Evolutionary conservation across 495 filamentous ascomycete genomes (phyloP).

Genomic region (Amniculicola lignicola): DNA sequence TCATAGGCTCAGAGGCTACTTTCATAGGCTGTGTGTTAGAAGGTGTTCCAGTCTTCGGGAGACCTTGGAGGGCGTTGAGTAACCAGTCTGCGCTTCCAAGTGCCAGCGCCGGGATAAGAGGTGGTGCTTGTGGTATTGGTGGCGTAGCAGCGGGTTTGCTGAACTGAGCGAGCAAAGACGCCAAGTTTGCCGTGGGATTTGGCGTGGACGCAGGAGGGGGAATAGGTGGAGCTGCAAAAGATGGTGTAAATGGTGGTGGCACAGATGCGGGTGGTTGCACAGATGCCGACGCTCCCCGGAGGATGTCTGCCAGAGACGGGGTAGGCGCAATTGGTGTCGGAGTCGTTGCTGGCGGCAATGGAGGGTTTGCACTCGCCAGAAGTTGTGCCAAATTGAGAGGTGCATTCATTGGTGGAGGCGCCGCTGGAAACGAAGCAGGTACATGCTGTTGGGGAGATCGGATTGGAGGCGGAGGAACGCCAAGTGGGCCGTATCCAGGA

Average conservation of each 20-base stretch:
- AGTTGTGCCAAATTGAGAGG: slow-evolving; percentile 25
- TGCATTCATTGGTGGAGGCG: slow-evolving; percentile 28
- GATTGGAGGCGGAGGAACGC: slow-evolving; percentile 3
- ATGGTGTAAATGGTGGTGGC: slow-evolving; percentile 4
- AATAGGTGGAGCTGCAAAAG: slow-evolving; percentile 8
- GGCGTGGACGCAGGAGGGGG: slow-evolving; percentile 5
- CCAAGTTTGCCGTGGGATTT: slow-evolving; percentile 17
- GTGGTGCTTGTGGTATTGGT: slow-evolving; percentile 1
- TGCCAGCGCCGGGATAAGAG: not conserved
- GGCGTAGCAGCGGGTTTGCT: slow-evolving; percentile 12
- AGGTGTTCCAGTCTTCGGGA: not conserved
- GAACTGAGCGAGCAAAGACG: slow-evolving; percentile 17
- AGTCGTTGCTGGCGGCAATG: slow-evolving; percentile 21
- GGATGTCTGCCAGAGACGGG: slow-evolving; percentile 37
- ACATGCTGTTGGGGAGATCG: slow-evolving; percentile 27
- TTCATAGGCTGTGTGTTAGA: not conserved
- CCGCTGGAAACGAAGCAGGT: slow-evolving; percentile 35
- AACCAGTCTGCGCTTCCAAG: slow-evolving; percentile 23
- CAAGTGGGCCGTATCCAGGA: not conserved
- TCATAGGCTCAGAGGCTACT: slow-evolving; percentile 14
- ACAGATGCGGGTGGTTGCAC: slow-evolving; percentile 12
- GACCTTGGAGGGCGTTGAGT: slow-evolving; percentile 20
- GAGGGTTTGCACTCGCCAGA: slow-evolving; percentile 9
- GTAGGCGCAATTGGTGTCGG: slow-evolving; percentile 43
- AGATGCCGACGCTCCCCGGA: slow-evolving; percentile 8